Conservation (phyloP, 345 rosid species). For the Pistacia vera region DNA sequence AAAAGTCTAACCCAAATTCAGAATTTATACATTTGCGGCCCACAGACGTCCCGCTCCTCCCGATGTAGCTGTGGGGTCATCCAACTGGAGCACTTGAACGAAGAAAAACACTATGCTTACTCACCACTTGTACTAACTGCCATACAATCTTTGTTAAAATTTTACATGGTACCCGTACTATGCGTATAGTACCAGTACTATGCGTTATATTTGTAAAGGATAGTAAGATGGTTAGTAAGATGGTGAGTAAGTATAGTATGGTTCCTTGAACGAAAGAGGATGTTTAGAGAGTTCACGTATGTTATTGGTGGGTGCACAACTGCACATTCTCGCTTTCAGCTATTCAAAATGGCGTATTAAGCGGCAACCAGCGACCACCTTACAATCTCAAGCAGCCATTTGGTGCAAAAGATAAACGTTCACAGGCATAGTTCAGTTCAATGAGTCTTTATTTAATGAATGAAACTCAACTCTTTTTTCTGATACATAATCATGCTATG, state of each 20-base stretch:
- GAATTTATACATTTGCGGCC: conserved; percentile 7
- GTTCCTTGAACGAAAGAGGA: conserved; percentile 69
- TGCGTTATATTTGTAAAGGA: too few species aligned
- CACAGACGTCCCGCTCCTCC: conserved; percentile 57
- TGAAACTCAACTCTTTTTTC: background rate
- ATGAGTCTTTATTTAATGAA: background rate
- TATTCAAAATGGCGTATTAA: conserved; percentile 80
- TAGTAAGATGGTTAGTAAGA: too few species aligned
- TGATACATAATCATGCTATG: background rate
- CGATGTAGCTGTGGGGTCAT: conserved; percentile 64
- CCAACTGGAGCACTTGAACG: conserved; percentile 77
- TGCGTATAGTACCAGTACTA: too few species aligned
- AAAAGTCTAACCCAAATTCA: too few species aligned
- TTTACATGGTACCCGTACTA: too few species aligned
- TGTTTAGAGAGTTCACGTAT: conserved; percentile 80
- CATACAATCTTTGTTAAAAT: too few species aligned
- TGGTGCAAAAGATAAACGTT: conserved; percentile 66
- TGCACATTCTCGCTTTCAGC: conserved; percentile 64
- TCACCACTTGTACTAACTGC: too few species aligned
- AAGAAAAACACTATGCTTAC: too few species aligned
- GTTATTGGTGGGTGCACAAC: conserved; percentile 63
- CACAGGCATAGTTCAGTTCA: conserved; percentile 40
- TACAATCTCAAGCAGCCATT: conserved; percentile 81
- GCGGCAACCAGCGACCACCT: conserved; percentile 83
- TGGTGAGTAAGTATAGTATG: too few species aligned